Evolutionary conservation across 495 filamentous ascomycete species (phyloP).

Genomic region (Sporormia fimetaria): DNA sequence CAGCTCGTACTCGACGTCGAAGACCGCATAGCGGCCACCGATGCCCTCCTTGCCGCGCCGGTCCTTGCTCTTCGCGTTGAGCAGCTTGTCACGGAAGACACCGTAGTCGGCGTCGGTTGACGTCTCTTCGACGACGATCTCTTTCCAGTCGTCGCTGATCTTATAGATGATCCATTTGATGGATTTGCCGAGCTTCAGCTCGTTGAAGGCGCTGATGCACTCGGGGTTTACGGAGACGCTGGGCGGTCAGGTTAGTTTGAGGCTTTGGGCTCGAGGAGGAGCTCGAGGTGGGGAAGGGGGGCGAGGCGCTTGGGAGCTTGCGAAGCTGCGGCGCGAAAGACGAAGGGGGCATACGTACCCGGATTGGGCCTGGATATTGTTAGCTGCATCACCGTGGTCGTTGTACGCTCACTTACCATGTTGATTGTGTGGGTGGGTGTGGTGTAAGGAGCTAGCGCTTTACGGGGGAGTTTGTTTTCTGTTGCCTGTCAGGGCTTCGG

Average conservation of each 20-base stretch:
- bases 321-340: background rate
- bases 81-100: slow-evolving; percentile 66
- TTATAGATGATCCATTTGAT: slow-evolving; percentile 97
- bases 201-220: slow-evolving; percentile 74
- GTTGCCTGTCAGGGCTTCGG: too few species aligned
- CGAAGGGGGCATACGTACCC: slow-evolving; percentile 42
- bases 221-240: slow-evolving; percentile 72
- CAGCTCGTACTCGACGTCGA: slow-evolving; percentile 80
- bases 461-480: too few species aligned
- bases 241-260: slow-evolving; percentile 2
- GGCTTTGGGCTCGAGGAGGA: background rate
- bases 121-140: slow-evolving; percentile 71
- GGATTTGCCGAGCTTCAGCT: slow-evolving; percentile 80
- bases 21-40: slow-evolving; percentile 79
- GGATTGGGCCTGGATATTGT: slow-evolving; percentile 48
- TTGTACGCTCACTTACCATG: slow-evolving; percentile 22
- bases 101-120: slow-evolving; percentile 36
- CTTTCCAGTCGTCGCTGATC: slow-evolving; percentile 82
- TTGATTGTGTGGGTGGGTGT: too few species aligned
- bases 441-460: too few species aligned
- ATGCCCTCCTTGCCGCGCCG: slow-evolving; percentile 54
- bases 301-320: background rate
- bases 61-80: slow-evolving; percentile 47
- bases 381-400: background rate
- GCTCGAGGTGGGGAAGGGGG: background rate